Conservation (phyloP, 176 grass and related monocot species). For the Cenchrus purpureus region DNA sequence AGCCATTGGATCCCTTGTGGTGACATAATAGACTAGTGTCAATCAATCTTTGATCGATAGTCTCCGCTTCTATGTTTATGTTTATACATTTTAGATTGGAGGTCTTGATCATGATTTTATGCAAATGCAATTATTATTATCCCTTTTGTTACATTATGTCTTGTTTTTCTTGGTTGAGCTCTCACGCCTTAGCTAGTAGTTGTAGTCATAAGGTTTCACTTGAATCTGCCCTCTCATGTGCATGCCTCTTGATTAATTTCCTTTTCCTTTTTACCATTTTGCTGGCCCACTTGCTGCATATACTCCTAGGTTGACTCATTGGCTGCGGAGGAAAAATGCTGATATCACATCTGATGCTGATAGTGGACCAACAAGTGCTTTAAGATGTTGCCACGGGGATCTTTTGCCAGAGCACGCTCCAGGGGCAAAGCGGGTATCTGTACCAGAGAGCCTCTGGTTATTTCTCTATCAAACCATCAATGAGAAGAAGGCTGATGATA, state of each 20-base stretch:
- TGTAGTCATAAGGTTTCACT: conserved; percentile 31
- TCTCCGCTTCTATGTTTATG: conserved; percentile 1
- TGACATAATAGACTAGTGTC: conserved; percentile 17
- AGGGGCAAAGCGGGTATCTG: conserved; percentile 84
- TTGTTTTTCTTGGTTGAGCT: neutral
- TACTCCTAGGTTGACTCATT: conserved; percentile 74
- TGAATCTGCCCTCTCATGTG: conserved; percentile 2
- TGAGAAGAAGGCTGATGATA: conserved; percentile 49
- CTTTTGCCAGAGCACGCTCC: conserved; percentile 85
- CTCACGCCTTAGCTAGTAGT: conserved; percentile 6
- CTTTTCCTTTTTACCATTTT: conserved; percentile 21
- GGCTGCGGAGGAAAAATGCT: conserved; percentile 86
- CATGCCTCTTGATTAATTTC: neutral
- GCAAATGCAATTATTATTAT: conserved; percentile 1
- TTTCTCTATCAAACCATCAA: conserved; percentile 75
- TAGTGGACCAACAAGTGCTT: conserved; percentile 77
- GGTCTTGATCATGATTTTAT: conserved; percentile 16
- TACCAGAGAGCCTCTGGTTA: conserved; percentile 80
- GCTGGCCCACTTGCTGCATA: conserved; percentile 56
- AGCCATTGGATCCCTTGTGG: neutral
- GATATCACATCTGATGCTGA: conserved; percentile 74
- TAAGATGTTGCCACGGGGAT: conserved; percentile 75
- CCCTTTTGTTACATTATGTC: neutral
- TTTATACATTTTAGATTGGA: conserved; percentile 10
- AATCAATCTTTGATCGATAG: conserved; percentile 5